Conservation (phyloP, 768 basidiomycete species). For the Termitomyces sp. region DNA sequence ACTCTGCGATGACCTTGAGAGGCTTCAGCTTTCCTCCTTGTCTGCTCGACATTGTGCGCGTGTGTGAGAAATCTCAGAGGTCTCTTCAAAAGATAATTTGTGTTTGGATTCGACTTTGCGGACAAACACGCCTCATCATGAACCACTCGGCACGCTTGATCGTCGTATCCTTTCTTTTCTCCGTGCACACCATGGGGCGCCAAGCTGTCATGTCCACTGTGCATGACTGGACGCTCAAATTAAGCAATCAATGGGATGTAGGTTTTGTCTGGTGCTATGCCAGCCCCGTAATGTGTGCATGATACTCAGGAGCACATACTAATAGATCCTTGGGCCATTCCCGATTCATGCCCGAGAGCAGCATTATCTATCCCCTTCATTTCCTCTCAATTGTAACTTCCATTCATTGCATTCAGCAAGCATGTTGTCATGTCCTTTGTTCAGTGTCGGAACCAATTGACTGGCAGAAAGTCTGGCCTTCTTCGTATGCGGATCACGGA, state of each 20-base stretch:
- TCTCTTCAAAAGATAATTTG: no score
- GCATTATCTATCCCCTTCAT: conserved; percentile 75
- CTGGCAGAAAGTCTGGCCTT: conserved; percentile 50
- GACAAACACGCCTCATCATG: conserved; percentile 12
- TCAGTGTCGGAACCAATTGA: conserved; percentile 54
- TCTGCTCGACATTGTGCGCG: conserved; percentile 51
- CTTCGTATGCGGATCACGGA: conserved; percentile 65
- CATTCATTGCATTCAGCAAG: not conserved
- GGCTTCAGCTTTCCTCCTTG: conserved; percentile 89
- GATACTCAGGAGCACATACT: conserved; percentile 3
- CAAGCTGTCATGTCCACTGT: conserved; percentile 3
- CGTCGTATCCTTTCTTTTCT: not conserved
- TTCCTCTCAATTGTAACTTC: conserved; percentile 59
- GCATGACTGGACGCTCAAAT: conserved; percentile 15
- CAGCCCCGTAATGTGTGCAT: not conserved
- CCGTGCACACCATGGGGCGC: not conserved
- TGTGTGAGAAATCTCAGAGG: not conserved
- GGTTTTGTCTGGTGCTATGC: conserved; percentile 10
- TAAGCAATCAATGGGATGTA: conserved; percentile 36
- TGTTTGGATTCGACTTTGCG: conserved; percentile 6
- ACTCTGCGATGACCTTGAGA: conserved; percentile 55
- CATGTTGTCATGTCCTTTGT: conserved; percentile 5
- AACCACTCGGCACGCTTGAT: no score
- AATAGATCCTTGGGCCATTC: conserved; percentile 82
- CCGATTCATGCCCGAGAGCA: conserved; percentile 84